Base-by-base conservation (phyloP, 768 basidiomycete genomes). In the Harrya chromipes region DNA sequence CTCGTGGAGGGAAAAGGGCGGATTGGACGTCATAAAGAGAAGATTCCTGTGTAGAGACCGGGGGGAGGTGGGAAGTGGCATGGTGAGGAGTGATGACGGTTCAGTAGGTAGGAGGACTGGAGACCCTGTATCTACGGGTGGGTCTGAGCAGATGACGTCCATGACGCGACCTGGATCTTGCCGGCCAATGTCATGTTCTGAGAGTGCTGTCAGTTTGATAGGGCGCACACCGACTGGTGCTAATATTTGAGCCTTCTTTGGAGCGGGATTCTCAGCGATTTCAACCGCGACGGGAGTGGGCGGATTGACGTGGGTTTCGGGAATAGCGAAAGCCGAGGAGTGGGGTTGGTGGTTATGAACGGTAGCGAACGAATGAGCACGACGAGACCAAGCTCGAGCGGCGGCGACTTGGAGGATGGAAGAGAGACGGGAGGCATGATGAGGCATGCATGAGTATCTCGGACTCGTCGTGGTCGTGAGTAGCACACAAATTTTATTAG, bases 321-420 rank as follows among this genome's bases (percentile, higher is more conserved):
- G 33, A 33, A 33, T 6, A 29, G 33, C 1, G 14, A 16, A 27
- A 29, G 23, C 41, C 36, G 40, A 20, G 39, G 39, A 21, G 26
- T 26, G 26, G 5, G 3, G 12, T 3, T 29, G 11, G 9, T 26
- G 26, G 29, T 29, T 29, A 13, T 10, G 29, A 29, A 29, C 11
- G 12, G 11, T 13, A 6, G 29, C 12, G 19, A 33, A 14, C 6
- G 33, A 33, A 7, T 14, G 31, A 31, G 56, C 53, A 23, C 52
- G 64, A 46, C 70, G 68, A 23, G 64, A 56, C 72, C 77, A 83
- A 40, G 79, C 80, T 43, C 73, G 74, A 54, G 70, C 70, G 17
- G 80, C 80, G 48, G 78, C 79, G 34, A 68, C 68, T 47, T 76
- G 76, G 4, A 80, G 69, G 40, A 74, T 66, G 41, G 70, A 65